Base-by-base conservation (phyloP, 345 rosid genomes). In the Heritiera fomes region DNA sequence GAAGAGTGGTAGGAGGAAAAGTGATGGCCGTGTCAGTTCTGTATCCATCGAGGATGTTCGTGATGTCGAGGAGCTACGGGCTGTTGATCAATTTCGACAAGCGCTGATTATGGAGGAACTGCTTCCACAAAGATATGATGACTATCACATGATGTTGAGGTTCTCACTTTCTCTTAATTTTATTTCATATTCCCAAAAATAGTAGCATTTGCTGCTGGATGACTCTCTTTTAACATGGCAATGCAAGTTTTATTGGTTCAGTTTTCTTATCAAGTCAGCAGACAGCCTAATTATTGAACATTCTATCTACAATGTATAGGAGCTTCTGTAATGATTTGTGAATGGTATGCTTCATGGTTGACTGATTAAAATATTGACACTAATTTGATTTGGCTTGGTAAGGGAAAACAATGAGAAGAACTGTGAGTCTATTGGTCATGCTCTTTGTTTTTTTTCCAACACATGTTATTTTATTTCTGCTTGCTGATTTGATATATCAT, bases 41-140 rank as follows among this genome's bases (percentile, higher is more conserved):
- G 99, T 97, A 71, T 97, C 99, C 18, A 94, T 97, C 41, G 99
- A 97, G 89, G 99, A 97, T 85, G 88, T 97, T 67, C 91, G 99
- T 41, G 98, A 94, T 86, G 85, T 90, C 12, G 93, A 86, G 83
- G 99, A 97, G 89, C 87, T 90, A 38, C 89, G 81, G 73, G 98
- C 90, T 53, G 99, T 97, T 80, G 99, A 97, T 84, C 87, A 82
- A 73, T 97, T 97, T 85, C 84, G 98, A 17, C 99, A 93, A 82
- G 79, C 93, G 3, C 77, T 97, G 86, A 77, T 94, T 14, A 87
- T 90, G 95, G 99, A 97, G n/a, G 99, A 97, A 68, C 68, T 97
- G 76, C 93, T 97, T 15, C 94, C 97, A 0, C 85, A 79, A 0
- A 88, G 77, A 81, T 91, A 89, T 58, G 98, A 97, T 72, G 98